phyloP scores from a whole-genome alignment of 305 asterid species.

The Lippia alba region DNA sequence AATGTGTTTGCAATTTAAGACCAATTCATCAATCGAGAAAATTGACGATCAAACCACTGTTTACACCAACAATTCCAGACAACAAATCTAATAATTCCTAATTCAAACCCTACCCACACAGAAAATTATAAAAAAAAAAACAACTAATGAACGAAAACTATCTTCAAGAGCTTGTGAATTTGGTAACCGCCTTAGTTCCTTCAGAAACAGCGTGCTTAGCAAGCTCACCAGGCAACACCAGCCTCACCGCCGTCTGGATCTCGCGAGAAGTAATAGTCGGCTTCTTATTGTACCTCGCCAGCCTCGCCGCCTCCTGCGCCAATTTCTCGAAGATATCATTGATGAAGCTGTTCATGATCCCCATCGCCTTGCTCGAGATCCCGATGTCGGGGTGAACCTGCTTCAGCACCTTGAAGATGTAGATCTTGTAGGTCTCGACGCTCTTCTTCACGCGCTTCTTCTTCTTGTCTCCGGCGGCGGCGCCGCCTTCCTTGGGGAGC shows the following conservation, averaged over 20 bases:
- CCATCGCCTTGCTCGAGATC: slow-evolving; percentile 68
- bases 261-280: slow-evolving; percentile 73
- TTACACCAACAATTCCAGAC: slow-evolving; percentile 24
- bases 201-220: slow-evolving; percentile 72
- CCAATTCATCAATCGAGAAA: too few species aligned
- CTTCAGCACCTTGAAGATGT: slow-evolving; percentile 66
- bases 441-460: slow-evolving; percentile 53
- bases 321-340: slow-evolving; percentile 66
- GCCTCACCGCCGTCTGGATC: slow-evolving; percentile 65
- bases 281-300: slow-evolving; percentile 70
- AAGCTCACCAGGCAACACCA: slow-evolving; percentile 64
- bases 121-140: neutral
- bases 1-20: neutral
- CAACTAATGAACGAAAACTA: neutral
- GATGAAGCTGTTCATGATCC: slow-evolving; percentile 67
- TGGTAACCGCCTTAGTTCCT: slow-evolving; percentile 69
- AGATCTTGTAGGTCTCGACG: slow-evolving; percentile 64
- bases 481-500: slow-evolving; percentile 41
- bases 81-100: neutral
- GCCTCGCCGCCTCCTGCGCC: slow-evolving; percentile 57
- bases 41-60: neutral
- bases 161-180: slow-evolving; percentile 56
- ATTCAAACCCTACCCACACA: slow-evolving; percentile 2
- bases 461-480: slow-evolving; percentile 54
- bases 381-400: slow-evolving; percentile 68